Evolutionary conservation across 306 rosid genomes (phyloP).

Genomic region (Prinsepia uniflora): DNA sequence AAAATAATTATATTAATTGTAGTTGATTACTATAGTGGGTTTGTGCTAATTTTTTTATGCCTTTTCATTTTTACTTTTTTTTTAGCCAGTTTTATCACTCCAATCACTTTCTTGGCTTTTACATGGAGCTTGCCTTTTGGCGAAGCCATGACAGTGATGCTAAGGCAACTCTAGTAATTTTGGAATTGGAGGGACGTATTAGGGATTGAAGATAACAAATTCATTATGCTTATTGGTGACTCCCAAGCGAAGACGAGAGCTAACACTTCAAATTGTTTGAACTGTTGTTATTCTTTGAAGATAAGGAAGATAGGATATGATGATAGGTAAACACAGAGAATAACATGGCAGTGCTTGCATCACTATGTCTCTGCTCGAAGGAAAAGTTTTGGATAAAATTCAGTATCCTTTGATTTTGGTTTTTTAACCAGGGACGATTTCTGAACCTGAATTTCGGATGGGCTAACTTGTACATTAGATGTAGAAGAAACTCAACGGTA

Average conservation of each 20-base stretch:
- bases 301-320: too few species aligned
- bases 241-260: constrained; percentile 47
- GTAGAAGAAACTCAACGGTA: too few species aligned
- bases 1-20: too few species aligned
- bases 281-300: constrained; percentile 3
- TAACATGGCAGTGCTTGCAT: too few species aligned
- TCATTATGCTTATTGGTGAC: constrained; percentile 23
- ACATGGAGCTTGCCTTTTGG: constrained; percentile 89
- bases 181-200: constrained; percentile 26
- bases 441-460: too few species aligned
- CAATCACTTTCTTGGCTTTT: constrained; percentile 85
- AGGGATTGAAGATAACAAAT: constrained; percentile 40
- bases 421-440: too few species aligned
- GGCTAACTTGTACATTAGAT: too few species aligned
- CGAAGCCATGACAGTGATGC: constrained; percentile 81
- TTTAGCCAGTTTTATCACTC: constrained; percentile 71
- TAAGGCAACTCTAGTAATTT: constrained; percentile 44
- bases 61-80: too few species aligned
- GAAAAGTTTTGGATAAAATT: constrained; percentile 27
- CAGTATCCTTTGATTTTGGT: too few species aligned
- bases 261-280: neutral
- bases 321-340: too few species aligned
- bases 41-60: too few species aligned
- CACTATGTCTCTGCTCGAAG: neutral
- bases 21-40: too few species aligned